Percentiles rank a stretch among this genome's conserved stretches.
Evolutionary conservation across 1,139 yeast genomes (phyloP).

Genomic region (Pneumocystis canis): DNA sequence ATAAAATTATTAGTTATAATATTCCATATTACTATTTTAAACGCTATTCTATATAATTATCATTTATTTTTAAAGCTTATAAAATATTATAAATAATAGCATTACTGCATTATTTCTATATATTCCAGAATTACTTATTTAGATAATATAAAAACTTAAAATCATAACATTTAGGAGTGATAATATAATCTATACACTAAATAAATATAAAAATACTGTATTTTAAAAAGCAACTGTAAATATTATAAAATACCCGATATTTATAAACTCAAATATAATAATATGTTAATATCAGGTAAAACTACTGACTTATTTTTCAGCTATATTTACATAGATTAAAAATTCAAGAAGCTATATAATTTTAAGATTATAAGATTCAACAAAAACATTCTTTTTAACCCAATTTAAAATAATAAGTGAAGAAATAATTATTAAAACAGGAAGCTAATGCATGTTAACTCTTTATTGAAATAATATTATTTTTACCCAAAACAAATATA

Average conservation of each 20-base stretch:
- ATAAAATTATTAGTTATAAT: neutral
- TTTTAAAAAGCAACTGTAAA: no score
- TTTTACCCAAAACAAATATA: neutral
- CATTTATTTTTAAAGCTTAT: neutral
- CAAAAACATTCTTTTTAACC: neutral
- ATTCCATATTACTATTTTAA: neutral
- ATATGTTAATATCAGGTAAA: neutral
- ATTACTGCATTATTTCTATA: neutral
- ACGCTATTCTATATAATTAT: neutral
- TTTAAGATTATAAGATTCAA: neutral
- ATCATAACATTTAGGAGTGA: no score
- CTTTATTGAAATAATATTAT: neutral
- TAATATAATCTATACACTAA: no score
- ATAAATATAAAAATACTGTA: no score
- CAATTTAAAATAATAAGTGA: neutral
- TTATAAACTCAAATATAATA: neutral
- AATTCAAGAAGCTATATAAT: neutral
- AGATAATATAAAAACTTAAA: no score
- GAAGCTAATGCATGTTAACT: neutral
- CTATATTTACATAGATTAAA: neutral
- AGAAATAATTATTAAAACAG: neutral
- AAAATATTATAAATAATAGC: neutral
- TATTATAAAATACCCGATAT: no score
- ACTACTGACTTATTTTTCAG: neutral
- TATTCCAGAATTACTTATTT: no score